These are phyloP conservation scores for Venturia effusa DNA, from an alignment of 2,329 filamentous ascomycete species.

Conservation along the genomic window DNA sequence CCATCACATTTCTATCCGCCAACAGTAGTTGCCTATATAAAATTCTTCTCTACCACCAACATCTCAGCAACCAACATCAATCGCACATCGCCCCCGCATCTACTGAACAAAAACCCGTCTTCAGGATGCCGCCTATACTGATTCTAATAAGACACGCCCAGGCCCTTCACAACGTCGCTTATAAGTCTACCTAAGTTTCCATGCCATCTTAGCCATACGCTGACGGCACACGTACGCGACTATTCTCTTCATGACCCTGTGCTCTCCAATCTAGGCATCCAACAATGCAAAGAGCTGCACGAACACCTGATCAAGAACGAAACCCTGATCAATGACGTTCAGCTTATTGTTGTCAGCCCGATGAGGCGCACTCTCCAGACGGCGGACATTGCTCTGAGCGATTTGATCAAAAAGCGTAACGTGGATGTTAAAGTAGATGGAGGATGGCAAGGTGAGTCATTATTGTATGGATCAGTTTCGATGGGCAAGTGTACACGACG, in stretches of 20 bases:
- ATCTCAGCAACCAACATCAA: no score
- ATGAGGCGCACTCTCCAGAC: conserved; percentile 59
- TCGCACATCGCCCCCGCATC: not conserved
- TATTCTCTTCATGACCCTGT: conserved; percentile 32
- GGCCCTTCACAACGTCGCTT: conserved; percentile 32
- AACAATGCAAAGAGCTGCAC: conserved; percentile 31
- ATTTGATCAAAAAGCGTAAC: conserved; percentile 41
- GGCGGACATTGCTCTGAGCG: conserved; percentile 45
- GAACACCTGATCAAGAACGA: conserved; percentile 25
- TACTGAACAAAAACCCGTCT: not conserved
- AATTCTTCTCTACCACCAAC: no score
- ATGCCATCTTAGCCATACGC: not conserved
- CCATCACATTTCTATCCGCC: not conserved
- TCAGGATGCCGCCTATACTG: conserved; percentile 31
- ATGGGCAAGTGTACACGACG: not conserved
- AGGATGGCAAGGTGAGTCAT: conserved; percentile 49
- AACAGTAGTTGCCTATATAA: not conserved
- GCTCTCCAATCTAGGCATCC: conserved; percentile 29
- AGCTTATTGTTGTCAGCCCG: conserved; percentile 50
- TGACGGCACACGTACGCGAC: conserved; percentile 17
- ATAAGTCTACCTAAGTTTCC: conserved; percentile 15
- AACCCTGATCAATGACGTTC: conserved; percentile 33
- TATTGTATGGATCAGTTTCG: not conserved
- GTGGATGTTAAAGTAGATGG: conserved; percentile 47
- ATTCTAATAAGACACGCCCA: conserved; percentile 36